Percentiles rank a stretch among this genome's conserved stretches.
Evolutionary conservation across 2,329 filamentous ascomycete genomes (phyloP).

Genomic region (Periconia macrospinosa): DNA sequence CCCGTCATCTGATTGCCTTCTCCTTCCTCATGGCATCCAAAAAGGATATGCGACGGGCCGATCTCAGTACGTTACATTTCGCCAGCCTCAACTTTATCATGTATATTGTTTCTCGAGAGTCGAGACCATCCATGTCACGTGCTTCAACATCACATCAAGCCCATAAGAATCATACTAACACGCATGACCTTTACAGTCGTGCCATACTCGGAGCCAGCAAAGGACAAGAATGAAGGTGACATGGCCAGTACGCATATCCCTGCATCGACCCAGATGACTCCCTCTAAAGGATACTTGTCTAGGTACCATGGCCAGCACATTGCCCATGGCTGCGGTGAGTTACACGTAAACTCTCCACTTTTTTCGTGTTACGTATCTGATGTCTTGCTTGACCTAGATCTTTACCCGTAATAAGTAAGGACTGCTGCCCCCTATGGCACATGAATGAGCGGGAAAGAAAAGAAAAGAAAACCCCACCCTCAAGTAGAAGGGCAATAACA

Average conservation of each 20-base stretch:
- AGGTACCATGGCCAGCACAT: constrained; percentile 71
- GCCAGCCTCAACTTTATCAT: neutral
- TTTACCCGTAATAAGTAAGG: constrained; percentile 84
- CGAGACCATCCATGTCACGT: neutral
- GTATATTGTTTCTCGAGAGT: too few relatives aligned
- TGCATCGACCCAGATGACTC: neutral
- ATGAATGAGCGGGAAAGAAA: neutral
- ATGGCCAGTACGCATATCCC: constrained; percentile 62
- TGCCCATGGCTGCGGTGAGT: constrained; percentile 87
- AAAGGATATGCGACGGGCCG: constrained; percentile 75
- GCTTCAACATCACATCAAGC: constrained; percentile 26
- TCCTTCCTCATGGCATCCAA: constrained; percentile 61
- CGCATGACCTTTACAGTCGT: constrained; percentile 62
- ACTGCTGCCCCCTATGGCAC: constrained; percentile 1
- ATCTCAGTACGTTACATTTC: constrained; percentile 64
- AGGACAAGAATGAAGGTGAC: constrained; percentile 66
- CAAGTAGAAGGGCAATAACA: neutral
- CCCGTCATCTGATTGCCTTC: constrained; percentile 21
- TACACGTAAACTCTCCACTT: constrained; percentile 10
- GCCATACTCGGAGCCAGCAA: constrained; percentile 77
- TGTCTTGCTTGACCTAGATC: constrained; percentile 58
- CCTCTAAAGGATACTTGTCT: neutral
- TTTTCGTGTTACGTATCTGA: constrained; percentile 22
- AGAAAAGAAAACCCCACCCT: constrained; percentile 18
- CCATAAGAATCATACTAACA: constrained; percentile 17